Evolutionary conservation across 257 asterid genomes (phyloP).

Genomic region (Nicotiana knightiana): DNA sequence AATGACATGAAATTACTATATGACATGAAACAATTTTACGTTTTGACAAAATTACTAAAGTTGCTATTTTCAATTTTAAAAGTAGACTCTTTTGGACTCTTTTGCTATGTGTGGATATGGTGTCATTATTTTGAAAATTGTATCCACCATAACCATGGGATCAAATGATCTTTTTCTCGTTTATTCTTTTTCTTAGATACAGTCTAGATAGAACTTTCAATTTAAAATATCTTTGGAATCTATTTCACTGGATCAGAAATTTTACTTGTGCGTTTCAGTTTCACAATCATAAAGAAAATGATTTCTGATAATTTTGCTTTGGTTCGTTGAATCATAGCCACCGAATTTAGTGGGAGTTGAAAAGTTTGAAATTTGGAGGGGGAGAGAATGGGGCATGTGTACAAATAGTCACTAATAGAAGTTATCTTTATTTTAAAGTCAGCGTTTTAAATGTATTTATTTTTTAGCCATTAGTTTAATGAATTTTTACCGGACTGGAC

Average conservation of each 20-base stretch:
- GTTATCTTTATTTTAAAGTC: too few species aligned
- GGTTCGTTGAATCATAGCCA: not conserved
- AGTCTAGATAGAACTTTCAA: not conserved
- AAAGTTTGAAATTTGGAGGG: too few species aligned
- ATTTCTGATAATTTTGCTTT: not conserved
- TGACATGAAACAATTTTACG: too few species aligned
- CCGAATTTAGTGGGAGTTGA: too few species aligned
- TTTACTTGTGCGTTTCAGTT: not conserved
- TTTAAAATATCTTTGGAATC: not conserved
- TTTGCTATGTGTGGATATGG: constrained; percentile 5
- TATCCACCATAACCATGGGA: not conserved
- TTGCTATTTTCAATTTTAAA: too few species aligned
- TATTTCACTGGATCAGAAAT: not conserved
- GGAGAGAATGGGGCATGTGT: too few species aligned
- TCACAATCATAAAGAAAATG: not conserved
- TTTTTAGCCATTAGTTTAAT: too few species aligned
- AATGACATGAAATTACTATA: too few species aligned
- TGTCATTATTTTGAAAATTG: not conserved
- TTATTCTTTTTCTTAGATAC: not conserved
- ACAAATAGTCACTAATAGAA: too few species aligned
- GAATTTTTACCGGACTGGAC: too few species aligned
- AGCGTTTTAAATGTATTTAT: too few species aligned
- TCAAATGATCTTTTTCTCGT: not conserved
- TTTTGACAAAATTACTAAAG: too few species aligned
- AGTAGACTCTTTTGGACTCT: not conserved